Percentiles rank a stretch among this genome's conserved stretches.
These are phyloP conservation scores for Diaporthe caulivora DNA, from an alignment of 2,329 filamentous ascomycete species.

Conservation along the genomic window DNA sequence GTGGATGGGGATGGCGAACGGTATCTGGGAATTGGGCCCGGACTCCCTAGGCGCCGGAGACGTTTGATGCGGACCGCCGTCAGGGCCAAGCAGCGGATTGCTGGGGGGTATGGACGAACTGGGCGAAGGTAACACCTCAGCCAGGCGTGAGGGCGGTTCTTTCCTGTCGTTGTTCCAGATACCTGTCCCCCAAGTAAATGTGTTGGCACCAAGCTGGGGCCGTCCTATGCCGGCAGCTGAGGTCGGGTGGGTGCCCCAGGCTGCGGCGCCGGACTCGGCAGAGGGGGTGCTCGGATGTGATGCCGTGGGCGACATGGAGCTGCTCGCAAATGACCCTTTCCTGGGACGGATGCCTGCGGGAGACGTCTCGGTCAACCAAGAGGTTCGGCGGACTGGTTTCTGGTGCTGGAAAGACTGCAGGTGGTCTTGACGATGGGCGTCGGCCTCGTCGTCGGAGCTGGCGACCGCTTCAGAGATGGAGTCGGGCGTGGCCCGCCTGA, in stretches of 20 bases:
- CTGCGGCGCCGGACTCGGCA: slow-evolving; percentile 67
- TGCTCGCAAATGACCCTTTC: slow-evolving; percentile 82
- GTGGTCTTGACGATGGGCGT: slow-evolving; percentile 70
- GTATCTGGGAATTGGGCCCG: slow-evolving; percentile 75
- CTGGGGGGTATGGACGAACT: slow-evolving; percentile 69
- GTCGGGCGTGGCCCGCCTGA: slow-evolving; percentile 89
- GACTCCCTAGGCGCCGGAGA: slow-evolving; percentile 65
- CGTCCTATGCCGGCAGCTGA: slow-evolving; percentile 62
- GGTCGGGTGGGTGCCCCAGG: slow-evolving; percentile 68
- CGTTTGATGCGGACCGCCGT: slow-evolving; percentile 60
- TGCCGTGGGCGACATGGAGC: slow-evolving; percentile 81
- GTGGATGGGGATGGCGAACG: slow-evolving; percentile 88
- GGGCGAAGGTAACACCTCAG: slow-evolving; percentile 81
- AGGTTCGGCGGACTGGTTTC: slow-evolving; percentile 79
- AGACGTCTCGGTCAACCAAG: slow-evolving; percentile 88
- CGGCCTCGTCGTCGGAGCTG: slow-evolving; percentile 92
- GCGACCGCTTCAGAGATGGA: slow-evolving; percentile 82
- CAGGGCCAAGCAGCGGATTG: slow-evolving; percentile 63
- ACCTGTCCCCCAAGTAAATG: slow-evolving; percentile 81
- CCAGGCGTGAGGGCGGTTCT: slow-evolving; percentile 79
- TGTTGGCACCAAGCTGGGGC: slow-evolving; percentile 56
- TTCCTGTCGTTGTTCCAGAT: slow-evolving; percentile 87
- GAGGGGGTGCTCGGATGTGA: slow-evolving; percentile 87
- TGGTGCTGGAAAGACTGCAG: slow-evolving; percentile 63
- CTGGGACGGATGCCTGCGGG: slow-evolving; percentile 73